These are phyloP conservation scores for Triticum monococcum DNA, from an alignment of 176 grass and related monocot genomes.

Conservation along the genomic window DNA sequence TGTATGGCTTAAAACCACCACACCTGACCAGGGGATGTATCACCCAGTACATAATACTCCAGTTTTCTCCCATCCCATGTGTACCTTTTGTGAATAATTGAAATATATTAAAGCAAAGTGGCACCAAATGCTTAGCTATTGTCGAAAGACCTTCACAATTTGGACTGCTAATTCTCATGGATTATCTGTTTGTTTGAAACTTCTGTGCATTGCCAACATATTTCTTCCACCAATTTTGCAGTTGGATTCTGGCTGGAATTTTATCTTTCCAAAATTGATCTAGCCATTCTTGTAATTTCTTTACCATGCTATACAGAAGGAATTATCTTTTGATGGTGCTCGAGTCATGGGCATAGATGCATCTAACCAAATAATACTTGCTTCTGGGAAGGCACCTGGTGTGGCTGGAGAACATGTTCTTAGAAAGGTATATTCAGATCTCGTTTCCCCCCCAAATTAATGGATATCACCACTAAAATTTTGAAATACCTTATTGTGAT, in stretches of 20 bases:
- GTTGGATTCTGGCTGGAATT: not conserved
- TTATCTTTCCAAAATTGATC: not conserved
- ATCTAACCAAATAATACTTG: constrained; percentile 59
- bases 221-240: not conserved
- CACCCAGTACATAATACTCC: not conserved
- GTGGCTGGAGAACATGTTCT: constrained; percentile 59
- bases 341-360: constrained; percentile 77
- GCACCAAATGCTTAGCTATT: not conserved
- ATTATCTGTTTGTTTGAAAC: not conserved
- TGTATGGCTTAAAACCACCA: not conserved
- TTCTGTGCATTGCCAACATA: not conserved
- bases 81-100: not conserved
- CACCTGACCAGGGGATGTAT: not conserved
- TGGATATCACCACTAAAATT: not conserved
- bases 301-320: constrained; percentile 52
- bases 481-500: not conserved
- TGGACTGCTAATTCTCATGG: not conserved
- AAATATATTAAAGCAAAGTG: constrained; percentile 16
- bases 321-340: constrained; percentile 64
- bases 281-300: not conserved
- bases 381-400: constrained; percentile 54
- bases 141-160: not conserved
- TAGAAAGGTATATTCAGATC: constrained; percentile 57
- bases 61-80: not conserved
- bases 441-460: not conserved